Base-by-base conservation (phyloP, 257 asterid species). In the Lantana camara region DNA sequence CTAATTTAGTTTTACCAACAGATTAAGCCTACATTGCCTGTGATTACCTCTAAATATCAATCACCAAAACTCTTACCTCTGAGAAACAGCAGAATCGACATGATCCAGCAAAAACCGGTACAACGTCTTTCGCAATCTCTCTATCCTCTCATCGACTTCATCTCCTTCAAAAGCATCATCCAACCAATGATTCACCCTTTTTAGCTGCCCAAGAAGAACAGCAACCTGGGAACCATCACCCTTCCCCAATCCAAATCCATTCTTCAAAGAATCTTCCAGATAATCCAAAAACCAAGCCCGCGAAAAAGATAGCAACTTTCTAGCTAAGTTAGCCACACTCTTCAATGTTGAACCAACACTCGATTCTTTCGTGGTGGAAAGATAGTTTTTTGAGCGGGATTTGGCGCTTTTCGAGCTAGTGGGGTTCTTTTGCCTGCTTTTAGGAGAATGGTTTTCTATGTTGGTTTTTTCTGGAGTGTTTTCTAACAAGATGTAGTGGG, bases 171-270 rank as follows among this genome's bases (percentile, higher is more conserved):
- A 72, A 0, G 86, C 76, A 48, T 82, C 87, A 57, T 87, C 95
- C 73, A 93, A 61, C 98, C 98, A 93, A 48, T 61, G 77, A 68
- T 85, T 80, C 55, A 87, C 86, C 68, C 94, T 69, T 79, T 84
- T 87, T 38, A 93, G 91, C 49, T 89, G 98, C 57, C 96, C 91
- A 20, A 92, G 88, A 72, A 88, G 84, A 40, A 52, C 48, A 5
- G 74, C 74, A 22, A 79, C 69, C 62, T 84, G 83, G 40, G 85
- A 72, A 51, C 55, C 48, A n/a, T 57, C 81, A 4, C 73, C 86
- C 21, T 60, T 73, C 9, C 30, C 74, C 73, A 61, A 60, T 67
- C 84, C 83, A 56, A 82, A 77, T n/a, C 80, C 77, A 32, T 67
- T 73, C 32, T 23, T 70, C 57, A 93, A 53, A 13, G 83, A 82